phyloP scores from a whole-genome alignment of 2,329 filamentous ascomycete species.

The Talaromyces sp. region DNA sequence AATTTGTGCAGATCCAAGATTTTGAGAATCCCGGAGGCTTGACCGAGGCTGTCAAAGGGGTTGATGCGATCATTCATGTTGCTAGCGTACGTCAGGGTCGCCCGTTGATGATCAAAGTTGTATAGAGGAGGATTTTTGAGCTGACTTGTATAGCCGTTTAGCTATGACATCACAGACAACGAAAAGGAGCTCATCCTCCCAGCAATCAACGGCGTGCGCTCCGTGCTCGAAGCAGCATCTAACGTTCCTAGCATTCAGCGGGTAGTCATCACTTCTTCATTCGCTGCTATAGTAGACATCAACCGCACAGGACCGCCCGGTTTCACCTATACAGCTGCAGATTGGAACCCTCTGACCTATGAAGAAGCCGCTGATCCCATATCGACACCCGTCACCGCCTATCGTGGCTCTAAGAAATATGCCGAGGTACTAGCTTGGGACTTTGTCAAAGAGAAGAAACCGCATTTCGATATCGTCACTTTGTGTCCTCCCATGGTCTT shows the following conservation, averaged over 20 bases:
- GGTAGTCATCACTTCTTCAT: conserved; percentile 18
- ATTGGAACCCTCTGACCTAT: conserved; percentile 19
- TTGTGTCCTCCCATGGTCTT: conserved; percentile 48
- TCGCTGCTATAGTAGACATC: conserved; percentile 16
- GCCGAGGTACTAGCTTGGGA: conserved; percentile 28
- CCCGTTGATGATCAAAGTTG: not conserved
- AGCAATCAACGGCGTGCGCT: conserved; percentile 17
- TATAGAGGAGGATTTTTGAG: not conserved
- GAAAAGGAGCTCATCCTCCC: conserved; percentile 19
- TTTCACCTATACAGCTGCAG: conserved; percentile 17
- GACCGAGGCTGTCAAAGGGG: conserved; percentile 9
- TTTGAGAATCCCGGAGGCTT: conserved; percentile 11
- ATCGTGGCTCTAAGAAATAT: conserved; percentile 18
- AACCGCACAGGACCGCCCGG: conserved; percentile 1
- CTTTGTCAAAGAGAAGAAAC: conserved; percentile 34
- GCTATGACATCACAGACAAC: conserved; percentile 12
- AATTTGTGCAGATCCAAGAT: conserved; percentile 17
- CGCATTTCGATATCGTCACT: conserved; percentile 43
- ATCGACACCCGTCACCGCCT: conserved; percentile 13
- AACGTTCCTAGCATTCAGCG: conserved; percentile 9
- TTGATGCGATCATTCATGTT: conserved; percentile 16
- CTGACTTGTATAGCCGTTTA: conserved; percentile 10
- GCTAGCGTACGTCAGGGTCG: conserved; percentile 7
- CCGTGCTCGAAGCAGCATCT: conserved; percentile 12
- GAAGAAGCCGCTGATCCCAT: conserved; percentile 14